phyloP scores from a whole-genome alignment of 768 basidiomycete species.

The Phlegmacium glaucopus region DNA sequence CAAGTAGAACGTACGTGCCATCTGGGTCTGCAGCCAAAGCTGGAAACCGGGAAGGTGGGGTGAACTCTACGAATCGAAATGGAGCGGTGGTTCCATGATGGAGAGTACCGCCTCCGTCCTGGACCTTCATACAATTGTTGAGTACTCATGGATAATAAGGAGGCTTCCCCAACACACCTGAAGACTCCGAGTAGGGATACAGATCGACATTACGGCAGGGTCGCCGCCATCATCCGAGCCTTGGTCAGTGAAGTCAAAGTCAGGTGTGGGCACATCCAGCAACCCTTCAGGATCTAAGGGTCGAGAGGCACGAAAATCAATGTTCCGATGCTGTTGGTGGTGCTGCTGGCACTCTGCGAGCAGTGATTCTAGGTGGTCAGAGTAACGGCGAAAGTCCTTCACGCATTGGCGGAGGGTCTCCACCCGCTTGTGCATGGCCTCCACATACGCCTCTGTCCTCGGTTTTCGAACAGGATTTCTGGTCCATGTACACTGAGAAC shows the following conservation, averaged over 20 bases:
- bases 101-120: slow-evolving; percentile 35
- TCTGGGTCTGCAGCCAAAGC: slow-evolving; percentile 34
- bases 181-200: slow-evolving; percentile 35
- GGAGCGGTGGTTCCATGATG: slow-evolving; percentile 41
- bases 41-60: slow-evolving; percentile 33
- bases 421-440: slow-evolving; percentile 39
- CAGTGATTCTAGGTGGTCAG: slow-evolving; percentile 37
- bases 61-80: slow-evolving; percentile 33
- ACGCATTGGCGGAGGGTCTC: slow-evolving; percentile 35
- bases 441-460: slow-evolving; percentile 43
- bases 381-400: slow-evolving; percentile 37
- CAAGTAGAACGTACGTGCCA: slow-evolving; percentile 37
- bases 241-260: slow-evolving; percentile 14
- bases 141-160: background rate
- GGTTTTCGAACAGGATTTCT: slow-evolving; percentile 38
- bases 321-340: slow-evolving; percentile 19
- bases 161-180: slow-evolving; percentile 24
- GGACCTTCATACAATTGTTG: slow-evolving; percentile 24
- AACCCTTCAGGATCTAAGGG: slow-evolving; percentile 19
- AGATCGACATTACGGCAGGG: slow-evolving; percentile 33
- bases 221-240: slow-evolving; percentile 16
- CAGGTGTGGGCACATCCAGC: slow-evolving; percentile 13
- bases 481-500: slow-evolving; percentile 40
- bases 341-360: slow-evolving; percentile 39
- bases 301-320: slow-evolving; percentile 19